phyloP scores from a whole-genome alignment of 768 basidiomycete species.

The Agrocybe chaxingu region DNA sequence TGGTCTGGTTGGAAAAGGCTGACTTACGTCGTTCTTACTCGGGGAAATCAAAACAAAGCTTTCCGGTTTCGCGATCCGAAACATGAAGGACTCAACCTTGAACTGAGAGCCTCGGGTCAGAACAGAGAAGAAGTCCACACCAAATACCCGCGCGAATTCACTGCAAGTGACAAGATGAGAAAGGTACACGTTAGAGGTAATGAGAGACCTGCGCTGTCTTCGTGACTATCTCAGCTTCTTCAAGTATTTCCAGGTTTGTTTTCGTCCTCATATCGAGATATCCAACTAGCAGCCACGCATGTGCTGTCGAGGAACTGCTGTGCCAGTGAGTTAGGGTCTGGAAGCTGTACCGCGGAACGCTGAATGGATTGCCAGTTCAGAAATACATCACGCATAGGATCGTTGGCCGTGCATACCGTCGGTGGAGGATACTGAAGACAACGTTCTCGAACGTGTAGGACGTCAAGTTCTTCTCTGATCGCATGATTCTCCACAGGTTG shows the following conservation, averaged over 20 bases:
- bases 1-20: not conserved
- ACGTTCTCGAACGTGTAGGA: slow-evolving; percentile 91
- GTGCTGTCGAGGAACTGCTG: slow-evolving; percentile 52
- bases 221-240: slow-evolving; percentile 76
- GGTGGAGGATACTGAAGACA: slow-evolving; percentile 73
- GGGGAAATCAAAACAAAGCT: slow-evolving; percentile 89
- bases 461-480: slow-evolving; percentile 72
- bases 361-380: slow-evolving; percentile 20
- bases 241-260: slow-evolving; percentile 76
- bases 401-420: slow-evolving; percentile 47
- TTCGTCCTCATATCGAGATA: slow-evolving; percentile 65
- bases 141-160: slow-evolving; percentile 96
- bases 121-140: slow-evolving; percentile 95
- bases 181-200: not conserved
- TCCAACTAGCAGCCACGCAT: slow-evolving; percentile 50
- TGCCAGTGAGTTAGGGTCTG: slow-evolving; percentile 69
- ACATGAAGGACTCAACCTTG: slow-evolving; percentile 99
- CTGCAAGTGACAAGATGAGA: slow-evolving; percentile 35
- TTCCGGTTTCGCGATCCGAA: slow-evolving; percentile 95
- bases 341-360: slow-evolving; percentile 73
- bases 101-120: slow-evolving; percentile 95
- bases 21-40: slow-evolving; percentile 73
- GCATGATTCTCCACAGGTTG: slow-evolving; percentile 91
- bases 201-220: slow-evolving; percentile 75
- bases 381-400: not conserved